Evolutionary conservation across 2,329 filamentous ascomycete genomes (phyloP).

Genomic region (Sporothrix inflata): DNA sequence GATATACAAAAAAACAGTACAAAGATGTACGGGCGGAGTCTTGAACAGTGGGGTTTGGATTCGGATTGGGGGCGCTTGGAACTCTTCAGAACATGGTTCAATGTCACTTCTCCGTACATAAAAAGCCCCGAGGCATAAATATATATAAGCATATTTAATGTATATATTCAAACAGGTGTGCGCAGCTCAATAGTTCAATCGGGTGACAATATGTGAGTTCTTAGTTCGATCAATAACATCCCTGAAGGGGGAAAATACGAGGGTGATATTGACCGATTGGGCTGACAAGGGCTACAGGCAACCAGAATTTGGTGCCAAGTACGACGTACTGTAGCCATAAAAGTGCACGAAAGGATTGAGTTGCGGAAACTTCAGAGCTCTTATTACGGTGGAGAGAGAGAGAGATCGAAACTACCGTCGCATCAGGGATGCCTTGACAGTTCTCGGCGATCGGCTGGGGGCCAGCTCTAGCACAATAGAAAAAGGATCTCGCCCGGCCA

Average conservation of each 20-base stretch:
- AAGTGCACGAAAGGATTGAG: too few species aligned
- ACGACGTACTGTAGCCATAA: not conserved
- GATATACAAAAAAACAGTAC: not conserved
- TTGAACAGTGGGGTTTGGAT: not conserved
- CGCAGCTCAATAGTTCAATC: not conserved
- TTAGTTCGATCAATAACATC: too few species aligned
- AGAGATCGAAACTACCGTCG: not conserved
- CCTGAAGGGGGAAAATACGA: too few species aligned
- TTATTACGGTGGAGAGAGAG: not conserved
- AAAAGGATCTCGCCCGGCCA: not conserved
- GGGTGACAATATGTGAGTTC: not conserved
- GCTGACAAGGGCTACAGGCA: too few species aligned
- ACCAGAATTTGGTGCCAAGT: not conserved
- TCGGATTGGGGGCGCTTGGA: not conserved
- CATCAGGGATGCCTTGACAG: conserved; percentile 3
- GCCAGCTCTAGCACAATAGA: not conserved
- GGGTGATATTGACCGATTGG: not conserved
- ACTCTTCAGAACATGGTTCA: not conserved
- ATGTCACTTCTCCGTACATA: not conserved
- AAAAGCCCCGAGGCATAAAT: not conserved
- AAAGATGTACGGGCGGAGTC: not conserved
- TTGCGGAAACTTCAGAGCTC: too few species aligned
- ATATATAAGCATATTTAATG: not conserved
- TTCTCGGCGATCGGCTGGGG: not conserved
- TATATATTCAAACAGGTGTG: not conserved